Percentiles rank a stretch among this genome's conserved stretches.
These are phyloP conservation scores for Glaciozyma martinii DNA, from an alignment of 768 basidiomycete genomes.

Conservation along the genomic window DNA sequence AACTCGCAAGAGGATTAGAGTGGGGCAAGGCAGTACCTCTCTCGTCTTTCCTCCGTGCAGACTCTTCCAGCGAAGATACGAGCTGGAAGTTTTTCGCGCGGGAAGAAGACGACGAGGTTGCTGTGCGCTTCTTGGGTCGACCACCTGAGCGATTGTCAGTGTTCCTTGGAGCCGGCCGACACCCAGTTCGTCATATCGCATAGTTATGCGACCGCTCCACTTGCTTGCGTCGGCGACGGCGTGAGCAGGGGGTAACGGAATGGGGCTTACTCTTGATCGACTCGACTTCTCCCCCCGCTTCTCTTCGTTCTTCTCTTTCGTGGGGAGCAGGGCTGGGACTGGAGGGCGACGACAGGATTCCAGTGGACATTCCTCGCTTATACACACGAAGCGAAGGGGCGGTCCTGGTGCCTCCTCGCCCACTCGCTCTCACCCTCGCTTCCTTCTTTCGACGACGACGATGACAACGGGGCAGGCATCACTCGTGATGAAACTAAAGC, in stretches of 20 bases:
- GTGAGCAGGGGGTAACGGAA: conserved; percentile 19
- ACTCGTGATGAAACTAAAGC: conserved; percentile 15
- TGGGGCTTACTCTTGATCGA: conserved; percentile 30
- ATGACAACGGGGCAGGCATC: background rate
- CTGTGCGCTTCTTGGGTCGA: background rate
- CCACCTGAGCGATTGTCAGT: background rate
- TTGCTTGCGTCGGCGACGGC: background rate
- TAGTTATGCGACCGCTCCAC: conserved; percentile 24
- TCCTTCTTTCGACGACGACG: background rate
- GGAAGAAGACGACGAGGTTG: background rate
- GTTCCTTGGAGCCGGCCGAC: conserved; percentile 15
- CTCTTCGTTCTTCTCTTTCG: no score
- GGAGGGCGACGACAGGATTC: no score
- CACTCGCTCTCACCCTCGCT: background rate
- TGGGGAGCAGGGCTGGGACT: background rate
- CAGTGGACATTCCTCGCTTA: background rate
- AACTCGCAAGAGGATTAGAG: no score
- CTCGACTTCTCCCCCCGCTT: background rate
- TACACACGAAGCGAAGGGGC: conserved; percentile 9
- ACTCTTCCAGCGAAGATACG: background rate
- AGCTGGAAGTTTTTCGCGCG: background rate
- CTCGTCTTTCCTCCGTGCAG: background rate
- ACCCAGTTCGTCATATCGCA: conserved; percentile 27
- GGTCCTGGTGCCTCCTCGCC: background rate
- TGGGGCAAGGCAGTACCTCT: background rate